phyloP scores from a whole-genome alignment of 78 protist genomes.

The Acrasis kona region DNA sequence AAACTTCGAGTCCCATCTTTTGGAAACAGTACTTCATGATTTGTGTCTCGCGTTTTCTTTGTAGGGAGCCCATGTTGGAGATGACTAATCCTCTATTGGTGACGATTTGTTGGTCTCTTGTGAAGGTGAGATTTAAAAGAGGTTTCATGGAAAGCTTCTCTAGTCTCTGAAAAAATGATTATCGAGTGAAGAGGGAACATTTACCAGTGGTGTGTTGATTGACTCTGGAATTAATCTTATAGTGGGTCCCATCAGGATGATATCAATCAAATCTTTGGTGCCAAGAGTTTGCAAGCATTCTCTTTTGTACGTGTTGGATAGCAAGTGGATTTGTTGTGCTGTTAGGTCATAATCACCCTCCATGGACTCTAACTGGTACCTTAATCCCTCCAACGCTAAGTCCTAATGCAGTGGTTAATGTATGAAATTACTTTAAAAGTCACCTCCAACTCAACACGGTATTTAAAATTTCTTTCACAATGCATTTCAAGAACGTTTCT shows the following conservation, averaged over 20 bases:
- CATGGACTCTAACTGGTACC: too few species aligned
- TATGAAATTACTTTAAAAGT: too few species aligned
- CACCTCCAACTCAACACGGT: conserved; percentile 57
- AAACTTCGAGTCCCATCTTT: conserved; percentile 53
- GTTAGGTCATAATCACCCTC: too few species aligned
- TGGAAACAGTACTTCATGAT: conserved; percentile 61
- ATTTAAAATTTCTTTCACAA: conserved; percentile 27
- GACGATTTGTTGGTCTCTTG: conserved; percentile 77
- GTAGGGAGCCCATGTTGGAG: conserved; percentile 53
- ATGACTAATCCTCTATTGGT: conserved; percentile 68
- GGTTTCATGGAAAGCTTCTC: not conserved
- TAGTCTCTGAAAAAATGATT: too few species aligned
- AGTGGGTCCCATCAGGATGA: not conserved
- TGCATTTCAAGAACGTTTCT: conserved; percentile 4
- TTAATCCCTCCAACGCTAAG: too few species aligned
- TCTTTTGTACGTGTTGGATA: not conserved
- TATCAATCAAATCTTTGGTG: not conserved
- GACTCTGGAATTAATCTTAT: not conserved
- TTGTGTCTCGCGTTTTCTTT: conserved; percentile 56
- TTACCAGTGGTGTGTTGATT: not conserved
- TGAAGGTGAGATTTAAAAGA: conserved; percentile 25
- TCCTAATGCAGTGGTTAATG: too few species aligned
- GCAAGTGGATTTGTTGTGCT: not conserved
- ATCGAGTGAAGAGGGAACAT: too few species aligned
- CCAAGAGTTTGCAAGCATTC: not conserved